Evolutionary conservation across 2,329 filamentous ascomycete species (phyloP).

Genomic region (Tolypocladium capitatum): DNA sequence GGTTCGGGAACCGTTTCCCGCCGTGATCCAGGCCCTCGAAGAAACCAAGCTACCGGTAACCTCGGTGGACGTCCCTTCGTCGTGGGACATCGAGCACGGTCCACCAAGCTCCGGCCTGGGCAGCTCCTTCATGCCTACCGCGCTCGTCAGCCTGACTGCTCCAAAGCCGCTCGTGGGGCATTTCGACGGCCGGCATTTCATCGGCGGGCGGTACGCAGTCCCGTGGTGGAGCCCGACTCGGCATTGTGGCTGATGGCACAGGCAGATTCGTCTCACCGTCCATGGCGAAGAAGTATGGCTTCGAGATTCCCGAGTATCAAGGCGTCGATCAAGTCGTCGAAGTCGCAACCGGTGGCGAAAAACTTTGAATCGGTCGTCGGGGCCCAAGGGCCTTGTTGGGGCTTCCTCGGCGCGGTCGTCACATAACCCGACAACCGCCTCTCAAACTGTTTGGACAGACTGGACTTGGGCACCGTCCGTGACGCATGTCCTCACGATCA

Average conservation of each 20-base stretch:
- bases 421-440: slow-evolving; percentile 43
- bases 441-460: slow-evolving; percentile 45
- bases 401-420: slow-evolving; percentile 9
- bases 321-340: slow-evolving; percentile 87
- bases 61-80: slow-evolving; percentile 84
- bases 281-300: slow-evolving; percentile 72
- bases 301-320: slow-evolving; percentile 71
- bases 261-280: slow-evolving; percentile 62
- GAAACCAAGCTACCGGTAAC: slow-evolving; percentile 64
- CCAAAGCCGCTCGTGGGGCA: slow-evolving; percentile 79
- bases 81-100: slow-evolving; percentile 83
- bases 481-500: slow-evolving; percentile 31
- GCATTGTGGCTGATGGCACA: slow-evolving; percentile 5
- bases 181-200: slow-evolving; percentile 80
- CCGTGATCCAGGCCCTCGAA: slow-evolving; percentile 65
- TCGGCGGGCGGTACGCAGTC: slow-evolving; percentile 61
- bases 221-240: not conserved
- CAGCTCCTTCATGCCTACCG: slow-evolving; percentile 64
- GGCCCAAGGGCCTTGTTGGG: too few species aligned
- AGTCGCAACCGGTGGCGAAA: slow-evolving; percentile 38
- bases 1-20: slow-evolving; percentile 81
- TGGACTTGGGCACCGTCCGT: slow-evolving; percentile 43
- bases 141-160: slow-evolving; percentile 78
- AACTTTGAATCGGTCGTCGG: slow-evolving; percentile 28
- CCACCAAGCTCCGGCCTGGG: slow-evolving; percentile 68